Evolutionary conservation across 1,284 basidiomycete species (phyloP), one percentile per base, ranked within the genome.

Genomic region (Lentinus polychrous): DNA sequence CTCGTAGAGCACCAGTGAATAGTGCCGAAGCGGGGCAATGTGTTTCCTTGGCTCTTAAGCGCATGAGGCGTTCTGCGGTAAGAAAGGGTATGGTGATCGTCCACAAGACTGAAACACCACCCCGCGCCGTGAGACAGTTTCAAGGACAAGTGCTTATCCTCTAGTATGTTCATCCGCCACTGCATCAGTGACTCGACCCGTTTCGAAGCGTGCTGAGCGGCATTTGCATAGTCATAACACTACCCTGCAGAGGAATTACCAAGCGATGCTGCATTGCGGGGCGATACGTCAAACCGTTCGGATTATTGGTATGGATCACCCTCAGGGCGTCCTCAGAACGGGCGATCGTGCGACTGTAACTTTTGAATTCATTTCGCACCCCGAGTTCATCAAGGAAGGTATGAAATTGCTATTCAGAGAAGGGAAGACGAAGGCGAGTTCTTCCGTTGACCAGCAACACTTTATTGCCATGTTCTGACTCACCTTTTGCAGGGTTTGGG

Each of bases 31-130:
- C 95, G 0, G 95, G 95, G 1, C 95, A 99, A 68, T 92, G 89
- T 49, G 94, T 98, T 8, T 91, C 91, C 20, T 76, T 97, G 49
- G 96, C 94, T 3, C 70, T 99, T 22, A 99, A 99, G 73, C 78
- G 92, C 45, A 84, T 96, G 52, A 78, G 88, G 45, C 72, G 91
- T 46, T 78, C 82, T 6, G 82, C 86, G 40, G 85, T 98, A 7
- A 75, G 96, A 50, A 99, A 98, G 68, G 94, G 93, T 8, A 95
- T 95, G 94, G 89, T 95, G 2, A 71, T 97, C 32, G 82, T 94
- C 0, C 81, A 83, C 48, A 91, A 85, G 65, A 80, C 81, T 1
- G 92, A 95, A 6, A 71, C 69, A 18, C 90, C 91, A 7, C 91
- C 92, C 8, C 79, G 78, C 72, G 91, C 91, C 48, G 74, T 83